phyloP scores from a whole-genome alignment of 2,329 filamentous ascomycete genomes.

The Sclerotinia minor region DNA sequence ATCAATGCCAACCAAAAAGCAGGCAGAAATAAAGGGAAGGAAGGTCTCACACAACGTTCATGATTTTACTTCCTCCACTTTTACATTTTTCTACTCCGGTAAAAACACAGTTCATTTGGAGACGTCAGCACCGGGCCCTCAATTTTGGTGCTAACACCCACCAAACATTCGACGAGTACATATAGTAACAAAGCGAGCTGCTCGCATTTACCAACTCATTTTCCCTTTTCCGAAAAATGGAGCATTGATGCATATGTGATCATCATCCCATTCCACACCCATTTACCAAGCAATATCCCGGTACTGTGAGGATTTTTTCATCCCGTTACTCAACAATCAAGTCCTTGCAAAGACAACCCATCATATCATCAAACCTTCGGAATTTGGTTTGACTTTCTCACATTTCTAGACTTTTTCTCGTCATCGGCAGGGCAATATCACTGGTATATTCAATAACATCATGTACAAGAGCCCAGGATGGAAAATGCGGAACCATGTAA shows the following conservation, averaged over 20 bases:
- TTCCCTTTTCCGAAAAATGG: not conserved
- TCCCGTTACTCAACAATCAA: not conserved
- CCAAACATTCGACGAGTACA: not conserved
- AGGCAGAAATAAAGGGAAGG: not conserved
- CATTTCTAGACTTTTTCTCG: not conserved
- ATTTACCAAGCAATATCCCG: not conserved
- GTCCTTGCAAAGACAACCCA: not conserved
- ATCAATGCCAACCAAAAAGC: no score
- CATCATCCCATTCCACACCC: not conserved
- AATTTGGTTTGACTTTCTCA: not conserved
- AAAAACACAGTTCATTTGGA: not conserved
- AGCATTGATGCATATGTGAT: not conserved
- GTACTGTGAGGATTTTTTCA: not conserved
- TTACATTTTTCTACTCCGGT: not conserved
- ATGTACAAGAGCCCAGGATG: not conserved
- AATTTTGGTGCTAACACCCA: not conserved
- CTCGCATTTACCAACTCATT: slow-evolving; percentile 5
- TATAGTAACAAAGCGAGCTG: not conserved
- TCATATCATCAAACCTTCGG: no score
- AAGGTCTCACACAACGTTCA: slow-evolving; percentile 7
- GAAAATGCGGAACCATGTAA: not conserved
- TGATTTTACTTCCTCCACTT: not conserved
- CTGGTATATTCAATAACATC: not conserved
- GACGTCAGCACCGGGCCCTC: not conserved
- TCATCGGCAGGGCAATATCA: not conserved